Percentiles rank a stretch among this genome's conserved stretches.
phyloP scores from a whole-genome alignment of 2,329 filamentous ascomycete species.

The Parasarocladium wereldwijsianum region DNA sequence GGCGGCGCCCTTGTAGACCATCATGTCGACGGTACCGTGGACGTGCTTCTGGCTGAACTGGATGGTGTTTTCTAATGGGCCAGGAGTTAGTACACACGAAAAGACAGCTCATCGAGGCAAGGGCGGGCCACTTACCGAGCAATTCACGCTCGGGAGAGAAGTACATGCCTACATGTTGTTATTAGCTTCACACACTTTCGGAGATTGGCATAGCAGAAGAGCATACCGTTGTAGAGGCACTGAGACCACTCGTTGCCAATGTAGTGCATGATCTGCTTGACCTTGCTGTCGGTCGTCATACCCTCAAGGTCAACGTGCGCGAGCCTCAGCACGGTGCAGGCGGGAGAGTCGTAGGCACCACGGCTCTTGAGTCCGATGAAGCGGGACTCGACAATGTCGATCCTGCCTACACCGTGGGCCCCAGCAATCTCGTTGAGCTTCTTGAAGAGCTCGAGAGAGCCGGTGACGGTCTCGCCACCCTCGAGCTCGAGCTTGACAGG shows the following conservation, averaged over 20 bases:
- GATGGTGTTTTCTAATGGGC: background rate
- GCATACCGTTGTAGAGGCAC: slow-evolving; percentile 31
- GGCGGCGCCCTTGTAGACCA: slow-evolving; percentile 16
- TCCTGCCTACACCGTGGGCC: slow-evolving; percentile 51
- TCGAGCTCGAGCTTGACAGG: slow-evolving; percentile 46
- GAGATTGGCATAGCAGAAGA: background rate
- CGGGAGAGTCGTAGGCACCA: slow-evolving; percentile 44
- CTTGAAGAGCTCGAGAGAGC: slow-evolving; percentile 50
- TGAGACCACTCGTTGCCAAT: slow-evolving; percentile 34
- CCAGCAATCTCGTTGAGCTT: slow-evolving; percentile 48
- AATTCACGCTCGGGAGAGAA: slow-evolving; percentile 38
- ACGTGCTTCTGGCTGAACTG: slow-evolving; percentile 7
- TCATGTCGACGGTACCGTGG: slow-evolving; percentile 21
- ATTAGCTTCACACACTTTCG: slow-evolving; percentile 17
- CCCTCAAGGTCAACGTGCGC: slow-evolving; percentile 35
- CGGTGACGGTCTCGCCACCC: slow-evolving; percentile 39
- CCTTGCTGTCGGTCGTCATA: slow-evolving; percentile 36
- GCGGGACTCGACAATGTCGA: slow-evolving; percentile 38
- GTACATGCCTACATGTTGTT: slow-evolving; percentile 22
- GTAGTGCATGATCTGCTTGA: slow-evolving; percentile 36
- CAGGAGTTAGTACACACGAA: background rate
- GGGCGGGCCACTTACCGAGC: slow-evolving; percentile 7
- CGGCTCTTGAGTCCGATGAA: slow-evolving; percentile 17
- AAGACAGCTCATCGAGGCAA: background rate
- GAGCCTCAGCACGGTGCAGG: slow-evolving; percentile 10